Conservation (phyloP, 2,329 filamentous ascomycete species). For the Corinectria fuckeliana region DNA sequence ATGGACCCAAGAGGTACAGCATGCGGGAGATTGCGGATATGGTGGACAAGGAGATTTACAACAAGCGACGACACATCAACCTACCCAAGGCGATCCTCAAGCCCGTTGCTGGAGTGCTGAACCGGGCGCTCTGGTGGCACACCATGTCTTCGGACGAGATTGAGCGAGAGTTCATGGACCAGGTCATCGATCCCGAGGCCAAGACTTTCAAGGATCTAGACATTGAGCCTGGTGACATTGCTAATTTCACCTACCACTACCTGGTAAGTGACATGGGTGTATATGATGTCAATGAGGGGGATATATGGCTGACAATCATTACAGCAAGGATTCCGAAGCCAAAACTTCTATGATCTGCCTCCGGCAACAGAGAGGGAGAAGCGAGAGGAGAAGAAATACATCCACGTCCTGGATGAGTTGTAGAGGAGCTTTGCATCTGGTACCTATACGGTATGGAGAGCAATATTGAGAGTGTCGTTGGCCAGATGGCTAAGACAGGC, state of each 20-base stretch:
- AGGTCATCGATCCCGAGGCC: slow-evolving; percentile 85
- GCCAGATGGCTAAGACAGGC: slow-evolving; percentile 21
- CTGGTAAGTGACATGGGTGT: slow-evolving; percentile 65
- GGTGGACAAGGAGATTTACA: slow-evolving; percentile 91
- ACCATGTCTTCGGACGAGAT: slow-evolving; percentile 83
- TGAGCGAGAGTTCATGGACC: slow-evolving; percentile 91
- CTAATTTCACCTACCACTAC: slow-evolving; percentile 90
- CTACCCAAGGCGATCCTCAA: slow-evolving; percentile 82
- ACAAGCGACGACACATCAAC: slow-evolving; percentile 89
- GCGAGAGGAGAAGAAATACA: slow-evolving; percentile 93
- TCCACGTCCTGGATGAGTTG: slow-evolving; percentile 91
- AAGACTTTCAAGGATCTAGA: slow-evolving; percentile 96
- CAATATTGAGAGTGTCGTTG: background rate
- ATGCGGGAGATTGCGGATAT: slow-evolving; percentile 85
- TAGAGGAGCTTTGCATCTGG: slow-evolving; percentile 49
- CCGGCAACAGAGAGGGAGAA: slow-evolving; percentile 95
- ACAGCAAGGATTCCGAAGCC: slow-evolving; percentile 89
- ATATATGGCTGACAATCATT: slow-evolving; percentile 20
- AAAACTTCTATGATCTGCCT: slow-evolving; percentile 89
- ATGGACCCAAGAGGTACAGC: slow-evolving; percentile 91
- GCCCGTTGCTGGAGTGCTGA: slow-evolving; percentile 75
- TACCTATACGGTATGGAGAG: background rate
- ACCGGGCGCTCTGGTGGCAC: slow-evolving; percentile 89
- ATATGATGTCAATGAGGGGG: background rate
- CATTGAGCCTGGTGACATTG: slow-evolving; percentile 87